Evolutionary conservation across 495 filamentous ascomycete genomes (phyloP).

Genomic region (Neurospora discreta): DNA sequence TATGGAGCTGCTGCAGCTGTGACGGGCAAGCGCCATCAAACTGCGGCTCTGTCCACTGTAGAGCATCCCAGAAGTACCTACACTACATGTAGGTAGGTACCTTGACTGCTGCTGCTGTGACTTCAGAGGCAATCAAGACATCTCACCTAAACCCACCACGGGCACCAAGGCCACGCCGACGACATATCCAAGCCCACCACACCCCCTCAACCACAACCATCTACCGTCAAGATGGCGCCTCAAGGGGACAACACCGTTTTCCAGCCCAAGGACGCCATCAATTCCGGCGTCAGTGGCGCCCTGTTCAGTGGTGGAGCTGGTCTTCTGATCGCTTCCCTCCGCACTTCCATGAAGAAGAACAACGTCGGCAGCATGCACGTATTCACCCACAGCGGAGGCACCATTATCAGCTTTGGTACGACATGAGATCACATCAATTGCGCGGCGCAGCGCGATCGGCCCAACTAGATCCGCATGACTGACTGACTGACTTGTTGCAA

Average conservation of each 20-base stretch:
- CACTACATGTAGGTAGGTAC: no score
- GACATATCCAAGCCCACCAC: conserved; percentile 4
- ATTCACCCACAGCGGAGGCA: conserved; percentile 47
- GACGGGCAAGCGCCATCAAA: neutral
- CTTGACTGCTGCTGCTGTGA: neutral
- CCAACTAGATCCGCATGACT: neutral
- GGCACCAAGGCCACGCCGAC: neutral
- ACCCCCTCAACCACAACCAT: conserved; percentile 22
- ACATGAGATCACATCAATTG: neutral
- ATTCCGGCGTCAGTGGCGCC: conserved; percentile 50
- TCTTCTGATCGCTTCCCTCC: conserved; percentile 60
- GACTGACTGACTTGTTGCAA: conserved; percentile 19
- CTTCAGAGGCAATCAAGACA: neutral
- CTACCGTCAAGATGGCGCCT: conserved; percentile 32
- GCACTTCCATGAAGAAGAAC: conserved; percentile 70
- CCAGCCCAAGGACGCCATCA: conserved; percentile 70
- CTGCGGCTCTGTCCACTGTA: neutral
- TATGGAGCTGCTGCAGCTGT: neutral
- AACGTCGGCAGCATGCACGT: conserved; percentile 70
- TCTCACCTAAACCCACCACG: conserved; percentile 2
- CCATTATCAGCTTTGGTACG: conserved; percentile 30
- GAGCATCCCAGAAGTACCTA: neutral
- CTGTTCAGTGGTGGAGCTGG: conserved; percentile 56
- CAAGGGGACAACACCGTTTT: conserved; percentile 38
- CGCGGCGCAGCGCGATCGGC: neutral